These are phyloP conservation scores for Rhododendron simsii DNA, from an alignment of 148 eudicot genomes.

Conservation along the genomic window DNA sequence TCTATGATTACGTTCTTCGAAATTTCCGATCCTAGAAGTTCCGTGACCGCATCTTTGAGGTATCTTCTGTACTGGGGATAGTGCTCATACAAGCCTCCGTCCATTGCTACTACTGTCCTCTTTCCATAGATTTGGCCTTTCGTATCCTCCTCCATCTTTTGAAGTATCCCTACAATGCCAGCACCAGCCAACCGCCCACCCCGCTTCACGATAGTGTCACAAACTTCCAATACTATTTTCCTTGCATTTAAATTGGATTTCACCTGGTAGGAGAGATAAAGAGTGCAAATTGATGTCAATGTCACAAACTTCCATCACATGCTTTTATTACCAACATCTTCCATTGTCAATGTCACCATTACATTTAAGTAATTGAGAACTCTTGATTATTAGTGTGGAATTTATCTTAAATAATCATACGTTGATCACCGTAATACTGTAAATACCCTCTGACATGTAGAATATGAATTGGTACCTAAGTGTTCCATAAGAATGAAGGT, in stretches of 20 bases:
- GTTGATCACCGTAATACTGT: not conserved
- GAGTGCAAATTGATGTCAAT: not conserved
- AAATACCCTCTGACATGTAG: not conserved
- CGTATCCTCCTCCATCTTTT: constrained; percentile 57
- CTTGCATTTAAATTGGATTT: constrained; percentile 40
- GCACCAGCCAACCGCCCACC: constrained; percentile 82
- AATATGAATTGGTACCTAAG: not conserved
- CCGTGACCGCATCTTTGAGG: constrained; percentile 54
- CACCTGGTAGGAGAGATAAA: constrained; percentile 29
- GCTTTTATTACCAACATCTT: not conserved
- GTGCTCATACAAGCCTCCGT: constrained; percentile 77
- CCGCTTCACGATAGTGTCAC: constrained; percentile 62
- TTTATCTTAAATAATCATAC: too few species aligned
- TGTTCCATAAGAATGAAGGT: not conserved
- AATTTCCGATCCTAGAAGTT: constrained; percentile 49
- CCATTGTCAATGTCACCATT: not conserved
- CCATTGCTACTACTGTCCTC: constrained; percentile 80
- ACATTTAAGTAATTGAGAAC: not conserved
- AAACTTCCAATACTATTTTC: constrained; percentile 46
- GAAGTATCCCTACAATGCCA: constrained; percentile 65
- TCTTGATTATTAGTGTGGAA: not conserved
- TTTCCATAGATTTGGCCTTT: constrained; percentile 51
- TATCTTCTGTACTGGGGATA: constrained; percentile 61
- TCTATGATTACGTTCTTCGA: constrained; percentile 52
- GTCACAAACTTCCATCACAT: not conserved